A percentile compares a stretch with the other conserved stretches of the same genome.
Evolutionary conservation across 148 eudicot species (phyloP).

Genomic region (Fagopyrum homotropicum): DNA sequence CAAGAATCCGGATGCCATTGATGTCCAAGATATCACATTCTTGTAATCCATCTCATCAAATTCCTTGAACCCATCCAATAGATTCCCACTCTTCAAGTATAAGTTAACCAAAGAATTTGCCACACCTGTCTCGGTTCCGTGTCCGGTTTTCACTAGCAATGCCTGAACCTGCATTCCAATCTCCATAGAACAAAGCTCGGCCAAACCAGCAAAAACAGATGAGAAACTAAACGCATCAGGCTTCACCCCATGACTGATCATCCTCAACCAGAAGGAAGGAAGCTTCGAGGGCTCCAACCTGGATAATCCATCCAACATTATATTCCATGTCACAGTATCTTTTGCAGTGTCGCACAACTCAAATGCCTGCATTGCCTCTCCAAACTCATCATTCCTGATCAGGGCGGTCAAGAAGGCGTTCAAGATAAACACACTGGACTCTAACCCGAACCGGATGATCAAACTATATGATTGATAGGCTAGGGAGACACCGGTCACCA

Average conservation of each 20-base stretch:
- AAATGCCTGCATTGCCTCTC: constrained; percentile 37
- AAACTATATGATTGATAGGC: constrained; percentile 35
- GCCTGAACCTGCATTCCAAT: constrained; percentile 54
- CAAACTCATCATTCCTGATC: constrained; percentile 29
- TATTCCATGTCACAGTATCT: constrained; percentile 67
- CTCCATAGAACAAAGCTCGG: constrained; percentile 24
- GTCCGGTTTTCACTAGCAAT: constrained; percentile 49
- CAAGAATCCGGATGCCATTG: constrained; percentile 59
- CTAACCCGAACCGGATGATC: constrained; percentile 44
- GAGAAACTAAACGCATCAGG: constrained; percentile 59
- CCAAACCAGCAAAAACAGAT: constrained; percentile 39
- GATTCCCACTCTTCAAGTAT: constrained; percentile 44
- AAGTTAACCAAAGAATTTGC: constrained; percentile 55
- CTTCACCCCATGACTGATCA: constrained; percentile 39
- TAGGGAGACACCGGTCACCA: constrained; percentile 9
- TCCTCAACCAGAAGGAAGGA: constrained; percentile 42
- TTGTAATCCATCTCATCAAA: constrained; percentile 45
- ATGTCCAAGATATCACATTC: constrained; percentile 54
- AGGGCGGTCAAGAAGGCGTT: constrained; percentile 49
- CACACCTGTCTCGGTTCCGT: constrained; percentile 53
- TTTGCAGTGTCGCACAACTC: constrained; percentile 19
- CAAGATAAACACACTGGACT: constrained; percentile 28
- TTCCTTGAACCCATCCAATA: constrained; percentile 33
- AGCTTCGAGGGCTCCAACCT: constrained; percentile 28
- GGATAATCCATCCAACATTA: constrained; percentile 49